Percentiles rank a stretch among this genome's conserved stretches.
phyloP scores from a whole-genome alignment of 768 basidiomycete genomes.

The Leccinum pellstonianum region DNA sequence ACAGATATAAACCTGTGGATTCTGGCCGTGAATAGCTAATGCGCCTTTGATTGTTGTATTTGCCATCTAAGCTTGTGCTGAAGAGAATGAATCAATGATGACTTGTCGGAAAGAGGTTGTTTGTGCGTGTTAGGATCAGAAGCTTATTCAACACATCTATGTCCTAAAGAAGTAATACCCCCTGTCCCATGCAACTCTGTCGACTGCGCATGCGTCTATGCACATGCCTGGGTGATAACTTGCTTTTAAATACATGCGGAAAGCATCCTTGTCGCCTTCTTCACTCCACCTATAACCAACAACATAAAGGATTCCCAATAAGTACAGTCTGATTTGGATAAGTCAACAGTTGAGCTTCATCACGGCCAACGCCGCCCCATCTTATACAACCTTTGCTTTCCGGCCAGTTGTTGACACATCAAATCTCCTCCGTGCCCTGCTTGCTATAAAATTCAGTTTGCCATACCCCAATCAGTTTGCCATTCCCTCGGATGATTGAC shows the following conservation, averaged over 20 bases:
- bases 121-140: constrained; percentile 25
- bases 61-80: constrained; percentile 55
- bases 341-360: neutral
- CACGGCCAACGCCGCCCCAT: neutral
- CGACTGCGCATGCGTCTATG: too few species aligned
- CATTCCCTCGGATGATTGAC: too few species aligned
- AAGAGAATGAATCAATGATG: neutral
- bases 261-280: neutral
- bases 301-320: neutral
- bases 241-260: neutral
- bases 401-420: neutral
- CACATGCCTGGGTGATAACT: too few species aligned
- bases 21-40: constrained; percentile 90
- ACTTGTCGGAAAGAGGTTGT: constrained; percentile 6
- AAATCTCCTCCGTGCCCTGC: neutral
- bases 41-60: constrained; percentile 91
- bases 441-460: too few species aligned
- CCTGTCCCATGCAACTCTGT: neutral
- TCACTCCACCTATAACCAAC: neutral
- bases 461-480: too few species aligned
- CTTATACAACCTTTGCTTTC: neutral
- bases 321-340: neutral
- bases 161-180: neutral
- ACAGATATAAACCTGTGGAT: constrained; percentile 75
- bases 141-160: constrained; percentile 29